Conservation (phyloP, 2,329 filamentous ascomycete genomes). For the Claviceps digitariae region DNA sequence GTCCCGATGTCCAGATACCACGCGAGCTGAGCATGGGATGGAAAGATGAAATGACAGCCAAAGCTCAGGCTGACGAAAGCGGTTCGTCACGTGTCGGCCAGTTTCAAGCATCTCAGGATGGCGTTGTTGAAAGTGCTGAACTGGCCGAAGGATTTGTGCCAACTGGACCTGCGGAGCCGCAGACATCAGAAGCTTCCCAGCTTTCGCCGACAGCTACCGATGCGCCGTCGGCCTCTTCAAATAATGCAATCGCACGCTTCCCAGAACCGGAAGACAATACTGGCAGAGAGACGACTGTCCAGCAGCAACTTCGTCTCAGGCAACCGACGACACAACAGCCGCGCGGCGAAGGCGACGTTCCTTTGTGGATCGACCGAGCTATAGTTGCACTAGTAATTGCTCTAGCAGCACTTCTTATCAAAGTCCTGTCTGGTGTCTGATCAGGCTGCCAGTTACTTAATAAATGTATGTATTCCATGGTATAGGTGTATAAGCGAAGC, state of each 20-base stretch:
- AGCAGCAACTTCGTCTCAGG: slow-evolving; percentile 1
- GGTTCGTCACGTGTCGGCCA: background rate
- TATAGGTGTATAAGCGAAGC: background rate
- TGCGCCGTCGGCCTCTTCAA: background rate
- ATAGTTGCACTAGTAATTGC: slow-evolving; percentile 62
- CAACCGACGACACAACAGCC: slow-evolving; percentile 8
- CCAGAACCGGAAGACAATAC: background rate
- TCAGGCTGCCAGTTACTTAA: background rate
- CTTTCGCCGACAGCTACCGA: background rate
- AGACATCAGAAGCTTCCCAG: background rate
- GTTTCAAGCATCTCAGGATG: slow-evolving; percentile 6
- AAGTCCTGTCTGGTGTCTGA: slow-evolving; percentile 27
- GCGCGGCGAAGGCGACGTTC: slow-evolving; percentile 33
- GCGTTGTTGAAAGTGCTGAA: slow-evolving; percentile 28
- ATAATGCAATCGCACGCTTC: background rate
- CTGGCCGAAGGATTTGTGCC: slow-evolving; percentile 45
- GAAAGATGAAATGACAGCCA: slow-evolving; percentile 52
- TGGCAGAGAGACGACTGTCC: background rate
- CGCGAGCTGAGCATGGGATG: slow-evolving; percentile 53
- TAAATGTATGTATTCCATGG: background rate
- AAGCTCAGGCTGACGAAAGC: slow-evolving; percentile 5
- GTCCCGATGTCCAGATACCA: slow-evolving; percentile 34
- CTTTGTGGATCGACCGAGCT: slow-evolving; percentile 66
- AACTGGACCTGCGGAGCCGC: slow-evolving; percentile 23
- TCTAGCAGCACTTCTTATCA: slow-evolving; percentile 55